Base-by-base conservation (phyloP, 2,329 filamentous ascomycete genomes). In the Bipolaris bicolor region DNA sequence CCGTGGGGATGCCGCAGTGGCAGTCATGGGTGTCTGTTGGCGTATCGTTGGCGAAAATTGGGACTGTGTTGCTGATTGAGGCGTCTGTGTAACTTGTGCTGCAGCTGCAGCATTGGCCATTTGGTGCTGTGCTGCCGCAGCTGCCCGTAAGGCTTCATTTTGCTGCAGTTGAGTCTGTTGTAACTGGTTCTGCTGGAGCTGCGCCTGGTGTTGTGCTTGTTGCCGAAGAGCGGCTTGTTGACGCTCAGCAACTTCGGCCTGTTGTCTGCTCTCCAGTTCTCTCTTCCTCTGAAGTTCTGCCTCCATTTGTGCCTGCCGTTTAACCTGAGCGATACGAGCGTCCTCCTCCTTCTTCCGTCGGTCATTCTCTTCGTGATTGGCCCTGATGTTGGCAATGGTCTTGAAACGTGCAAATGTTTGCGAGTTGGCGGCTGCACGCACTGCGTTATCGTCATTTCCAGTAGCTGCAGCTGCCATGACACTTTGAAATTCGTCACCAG, bases 321-420 rank as follows among this genome's bases (percentile, higher is more conserved):
- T 73, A 3, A 64, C 84, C 46, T 72, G 71, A 5, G 68, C 68
- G 34, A 63, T 52, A 5, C 69, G 65, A 11, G 82, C 82, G 57
- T 89, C 85, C 57, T 79, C 77, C 51, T 79, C 78, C 62, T 78
- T 79, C 68, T 80, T 78, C 29, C 70, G 67, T 37, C 75, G 70
- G 63, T 88, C 88, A 70, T 88, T 90, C 73, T 96, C 91, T 24
- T 88, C 87, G 58, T 92, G 89, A 41, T 91, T 86, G 53, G 86
- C 81, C 71, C 89, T 91, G 67, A 97, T 96, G 56, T 91, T 90
- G 56, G 92, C 91, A 41, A 99, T 86, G 1, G 91, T 87, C 80
- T 97, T 97, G 77, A 97, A 98, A 36, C 90, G 87, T 66, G 95
- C 92, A 73, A 98, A 97, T 26, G 89, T 86, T 73, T 96, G 92